Percentiles rank a stretch among this genome's conserved stretches.
phyloP scores from a whole-genome alignment of 2,329 filamentous ascomycete genomes.

The Neonectria magnoliae region DNA sequence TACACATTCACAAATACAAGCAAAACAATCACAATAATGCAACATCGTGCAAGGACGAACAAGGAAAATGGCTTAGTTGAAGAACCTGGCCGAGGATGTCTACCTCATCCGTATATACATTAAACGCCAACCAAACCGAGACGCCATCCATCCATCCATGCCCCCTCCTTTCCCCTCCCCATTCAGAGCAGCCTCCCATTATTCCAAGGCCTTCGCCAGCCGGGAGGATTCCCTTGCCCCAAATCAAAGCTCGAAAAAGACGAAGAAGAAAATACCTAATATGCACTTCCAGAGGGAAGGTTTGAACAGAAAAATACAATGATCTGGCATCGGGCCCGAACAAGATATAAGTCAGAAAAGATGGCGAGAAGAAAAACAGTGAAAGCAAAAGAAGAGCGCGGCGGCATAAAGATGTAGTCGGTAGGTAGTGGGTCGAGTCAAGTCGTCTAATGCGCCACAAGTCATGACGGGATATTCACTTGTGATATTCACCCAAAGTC shows the following conservation, averaged over 20 bases:
- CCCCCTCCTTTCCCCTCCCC: conserved; percentile 2
- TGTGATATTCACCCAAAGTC: conserved; percentile 39
- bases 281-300: conserved; percentile 19
- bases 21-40: background rate
- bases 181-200: conserved; percentile 19
- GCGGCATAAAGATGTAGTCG: background rate
- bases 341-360: conserved; percentile 23
- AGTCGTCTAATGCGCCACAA: conserved; percentile 14
- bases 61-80: conserved; percentile 39
- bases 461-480: conserved; percentile 22
- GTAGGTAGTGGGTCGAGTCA: background rate
- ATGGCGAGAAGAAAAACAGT: background rate
- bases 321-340: conserved; percentile 24
- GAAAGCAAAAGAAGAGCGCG: conserved; percentile 3
- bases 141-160: conserved; percentile 29
- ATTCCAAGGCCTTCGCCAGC: conserved; percentile 22
- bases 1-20: background rate
- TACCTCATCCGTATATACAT: conserved; percentile 40
- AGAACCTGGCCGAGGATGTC: conserved; percentile 35
- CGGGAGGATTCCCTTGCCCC: background rate
- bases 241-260: background rate
- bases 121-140: conserved; percentile 24
- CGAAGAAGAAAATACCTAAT: conserved; percentile 5
- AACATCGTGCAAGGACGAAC: background rate
- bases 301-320: conserved; percentile 16